Evolutionary conservation across 2,329 filamentous ascomycete genomes (phyloP), one percentile per base, ranked within the genome.

Genomic region (Podosphaera leucotricha): DNA sequence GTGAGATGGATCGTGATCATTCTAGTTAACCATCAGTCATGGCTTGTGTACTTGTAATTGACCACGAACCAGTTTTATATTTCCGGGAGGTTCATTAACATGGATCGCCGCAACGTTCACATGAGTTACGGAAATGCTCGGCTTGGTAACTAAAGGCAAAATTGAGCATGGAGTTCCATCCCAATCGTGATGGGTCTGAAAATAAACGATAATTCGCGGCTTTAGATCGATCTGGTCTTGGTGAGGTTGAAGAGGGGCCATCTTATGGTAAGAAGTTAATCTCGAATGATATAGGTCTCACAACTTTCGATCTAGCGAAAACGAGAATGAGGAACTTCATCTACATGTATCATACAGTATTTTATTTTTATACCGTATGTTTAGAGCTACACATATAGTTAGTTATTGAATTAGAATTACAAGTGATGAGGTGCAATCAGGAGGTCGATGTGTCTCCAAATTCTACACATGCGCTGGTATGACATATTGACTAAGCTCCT

Each of bases 51-150:
- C 22, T 8, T 39, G 19, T 48, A 7, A 47, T 44, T 44, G 62
- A 52, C 87, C 80, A 45, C 48, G 4, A 20, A 58, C 55, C 11
- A 57, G 48, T 26, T 48, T 52, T 45, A 58, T 57, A 42, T 58
- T 66, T 7, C 66, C 66, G 1, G 80, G 74, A 18, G 63, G 61
- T 5, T 70, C 66, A 59, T 90, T 86, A 52, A 94, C 64, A 60
- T 94, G 86, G 47, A 94, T 74, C 11, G 86, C 85, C 5, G 82
- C 83, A 41, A 94, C 63, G 52, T 92, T 86, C 47, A 93, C 67
- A 61, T 94, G 86, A 0, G 86, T 92, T 42, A 75, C 61, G 7
- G 71, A 70, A 4, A 72, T 75, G 49, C 68, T 64, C 48, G 72
- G 65, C 28, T 56, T 46, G 6, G 56, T 57, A 24, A 56, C 53